These are phyloP conservation scores for Nigrospora oryzae DNA, from an alignment of 2,329 filamentous ascomycete genomes.

Conservation along the genomic window DNA sequence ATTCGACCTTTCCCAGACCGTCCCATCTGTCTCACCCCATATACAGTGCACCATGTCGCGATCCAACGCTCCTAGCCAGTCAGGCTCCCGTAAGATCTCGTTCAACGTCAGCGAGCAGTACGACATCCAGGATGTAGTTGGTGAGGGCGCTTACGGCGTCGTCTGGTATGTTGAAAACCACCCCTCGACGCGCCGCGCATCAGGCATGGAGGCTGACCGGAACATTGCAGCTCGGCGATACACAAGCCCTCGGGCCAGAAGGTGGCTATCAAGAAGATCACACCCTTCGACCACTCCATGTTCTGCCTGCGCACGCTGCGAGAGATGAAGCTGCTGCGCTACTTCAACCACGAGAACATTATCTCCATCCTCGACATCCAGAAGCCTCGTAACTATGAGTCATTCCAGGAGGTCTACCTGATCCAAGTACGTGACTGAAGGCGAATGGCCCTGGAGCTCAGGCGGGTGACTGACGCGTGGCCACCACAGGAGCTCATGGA, in stretches of 20 bases:
- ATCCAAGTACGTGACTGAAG: slow-evolving; percentile 64
- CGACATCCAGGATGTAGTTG: slow-evolving; percentile 98
- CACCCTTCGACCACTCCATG: slow-evolving; percentile 98
- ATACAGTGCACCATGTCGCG: slow-evolving; percentile 40
- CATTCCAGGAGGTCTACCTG: slow-evolving; percentile 95
- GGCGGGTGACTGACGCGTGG: slow-evolving; percentile 8
- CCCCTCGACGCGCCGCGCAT: neutral
- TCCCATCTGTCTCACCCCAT: neutral
- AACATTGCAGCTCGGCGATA: slow-evolving; percentile 67
- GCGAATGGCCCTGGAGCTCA: neutral
- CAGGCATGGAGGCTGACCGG: slow-evolving; percentile 4
- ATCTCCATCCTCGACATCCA: slow-evolving; percentile 99
- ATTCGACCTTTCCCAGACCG: too few relatives aligned
- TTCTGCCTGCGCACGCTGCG: slow-evolving; percentile 93
- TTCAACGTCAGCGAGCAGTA: slow-evolving; percentile 99
- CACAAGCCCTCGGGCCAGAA: slow-evolving; percentile 98
- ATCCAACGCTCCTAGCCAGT: slow-evolving; percentile 45
- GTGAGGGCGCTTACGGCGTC: slow-evolving; percentile 95
- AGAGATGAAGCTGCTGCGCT: slow-evolving; percentile 97
- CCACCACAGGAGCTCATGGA: slow-evolving; percentile 83
- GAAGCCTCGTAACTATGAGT: slow-evolving; percentile 92
- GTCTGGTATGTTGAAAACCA: slow-evolving; percentile 65
- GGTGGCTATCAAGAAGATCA: slow-evolving; percentile 99
- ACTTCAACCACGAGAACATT: slow-evolving; percentile 99
- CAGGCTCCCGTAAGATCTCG: slow-evolving; percentile 83